phyloP scores from a whole-genome alignment of 2,329 filamentous ascomycete species.

The Penicillium occitanis region DNA sequence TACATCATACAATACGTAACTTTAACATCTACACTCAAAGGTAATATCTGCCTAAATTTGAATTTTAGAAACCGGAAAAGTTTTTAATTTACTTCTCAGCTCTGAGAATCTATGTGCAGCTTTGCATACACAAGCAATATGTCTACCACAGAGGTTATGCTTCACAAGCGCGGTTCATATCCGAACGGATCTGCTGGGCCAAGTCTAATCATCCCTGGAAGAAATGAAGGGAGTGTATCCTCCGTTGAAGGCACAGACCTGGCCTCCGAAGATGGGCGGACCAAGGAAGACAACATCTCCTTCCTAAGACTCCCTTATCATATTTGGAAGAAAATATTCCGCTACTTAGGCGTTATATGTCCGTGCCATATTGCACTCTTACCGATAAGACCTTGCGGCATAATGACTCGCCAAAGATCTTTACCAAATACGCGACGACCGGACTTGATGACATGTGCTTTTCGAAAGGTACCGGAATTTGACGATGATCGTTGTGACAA shows the following conservation, averaged over 20 bases:
- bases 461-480: background rate
- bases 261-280: background rate
- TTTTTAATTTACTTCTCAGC: background rate
- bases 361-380: conserved; percentile 24
- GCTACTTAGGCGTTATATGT: conserved; percentile 27
- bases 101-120: background rate
- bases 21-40: background rate
- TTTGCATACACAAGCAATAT: background rate
- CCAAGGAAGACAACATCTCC: background rate
- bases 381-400: background rate
- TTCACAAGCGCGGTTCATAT: background rate
- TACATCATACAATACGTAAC: conserved; percentile 1
- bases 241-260: background rate
- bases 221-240: background rate
- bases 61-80: background rate
- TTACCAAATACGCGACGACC: background rate
- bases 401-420: background rate
- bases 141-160: background rate
- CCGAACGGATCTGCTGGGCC: no score
- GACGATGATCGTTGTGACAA: background rate
- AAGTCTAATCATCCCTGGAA: background rate
- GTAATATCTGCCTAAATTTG: background rate
- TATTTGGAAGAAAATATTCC: conserved; percentile 25
- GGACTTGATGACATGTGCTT: conserved; percentile 14
- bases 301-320: conserved; percentile 9